phyloP scores from a whole-genome alignment of 371 early-diverging fungal genomes.

The Apophysomyces ossiformis region DNA sequence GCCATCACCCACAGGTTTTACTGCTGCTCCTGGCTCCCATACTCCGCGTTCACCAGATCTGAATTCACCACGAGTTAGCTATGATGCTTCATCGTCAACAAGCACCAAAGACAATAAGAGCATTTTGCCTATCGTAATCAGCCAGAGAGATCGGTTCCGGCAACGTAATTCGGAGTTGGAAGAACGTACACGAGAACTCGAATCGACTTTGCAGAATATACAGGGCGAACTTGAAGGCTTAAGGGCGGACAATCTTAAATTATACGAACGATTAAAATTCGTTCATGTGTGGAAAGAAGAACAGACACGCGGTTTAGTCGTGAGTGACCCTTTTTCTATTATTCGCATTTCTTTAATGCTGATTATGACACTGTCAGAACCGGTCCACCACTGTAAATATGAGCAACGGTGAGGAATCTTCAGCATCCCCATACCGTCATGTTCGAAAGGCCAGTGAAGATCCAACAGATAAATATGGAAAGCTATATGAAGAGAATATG shows the following conservation, averaged over 20 bases:
- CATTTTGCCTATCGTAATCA: constrained; percentile 84
- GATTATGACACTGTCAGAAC: constrained; percentile 8
- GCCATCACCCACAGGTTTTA: constrained; percentile 19
- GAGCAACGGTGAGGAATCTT: constrained; percentile 12
- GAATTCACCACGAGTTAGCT: constrained; percentile 33
- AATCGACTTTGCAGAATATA: constrained; percentile 67
- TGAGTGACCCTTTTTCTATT: constrained; percentile 13
- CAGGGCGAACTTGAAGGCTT: constrained; percentile 66
- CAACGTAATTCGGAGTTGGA: constrained; percentile 85
- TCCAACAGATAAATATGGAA: constrained; percentile 71
- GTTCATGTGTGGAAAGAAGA: constrained; percentile 60
- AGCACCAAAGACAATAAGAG: constrained; percentile 49
- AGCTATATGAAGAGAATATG: constrained; percentile 82
- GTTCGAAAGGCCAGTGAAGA: constrained; percentile 35
- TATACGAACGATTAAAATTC: constrained; percentile 86
- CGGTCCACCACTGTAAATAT: constrained; percentile 26
- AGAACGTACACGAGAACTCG: constrained; percentile 65
- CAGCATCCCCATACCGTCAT: constrained; percentile 19
- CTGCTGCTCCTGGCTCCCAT: background rate
- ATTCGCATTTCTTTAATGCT: background rate
- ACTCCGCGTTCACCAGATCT: constrained; percentile 21
- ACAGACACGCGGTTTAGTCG: constrained; percentile 32
- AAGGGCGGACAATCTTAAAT: constrained; percentile 81
- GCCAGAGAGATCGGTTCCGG: constrained; percentile 89
- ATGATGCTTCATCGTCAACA: constrained; percentile 30